Evolutionary conservation across 2,329 filamentous ascomycete genomes (phyloP).

Genomic region (Talaromyces sp.): DNA sequence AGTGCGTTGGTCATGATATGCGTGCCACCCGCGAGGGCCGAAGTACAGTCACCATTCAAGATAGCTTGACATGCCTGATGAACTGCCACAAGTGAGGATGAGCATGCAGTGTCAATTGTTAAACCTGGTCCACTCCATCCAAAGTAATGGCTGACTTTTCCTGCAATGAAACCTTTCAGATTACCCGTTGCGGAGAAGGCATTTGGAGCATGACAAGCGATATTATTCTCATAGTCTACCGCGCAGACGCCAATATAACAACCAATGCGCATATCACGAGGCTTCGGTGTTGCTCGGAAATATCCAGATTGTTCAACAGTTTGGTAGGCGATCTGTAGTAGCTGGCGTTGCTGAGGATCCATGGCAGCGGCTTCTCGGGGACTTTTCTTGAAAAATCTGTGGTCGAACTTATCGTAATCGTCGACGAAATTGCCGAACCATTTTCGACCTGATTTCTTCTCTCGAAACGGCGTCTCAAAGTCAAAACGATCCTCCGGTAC

Average conservation of each 20-base stretch:
- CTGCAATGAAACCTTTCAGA: constrained; percentile 38
- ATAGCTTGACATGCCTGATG: constrained; percentile 34
- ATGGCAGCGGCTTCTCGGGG: constrained; percentile 25
- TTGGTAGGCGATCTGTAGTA: constrained; percentile 28
- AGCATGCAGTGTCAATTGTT: constrained; percentile 49
- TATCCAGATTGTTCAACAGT: constrained; percentile 11
- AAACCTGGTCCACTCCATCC: constrained; percentile 40
- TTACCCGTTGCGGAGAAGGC: constrained; percentile 32
- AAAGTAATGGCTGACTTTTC: constrained; percentile 41
- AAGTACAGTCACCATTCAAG: constrained; percentile 26
- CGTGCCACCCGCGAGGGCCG: constrained; percentile 26
- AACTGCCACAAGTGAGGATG: constrained; percentile 38
- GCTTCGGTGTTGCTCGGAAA: not conserved
- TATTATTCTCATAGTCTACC: constrained; percentile 30
- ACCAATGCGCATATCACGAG: constrained; percentile 20
- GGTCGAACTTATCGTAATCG: constrained; percentile 23
- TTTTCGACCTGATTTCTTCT: constrained; percentile 16
- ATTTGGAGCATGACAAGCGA: constrained; percentile 27
- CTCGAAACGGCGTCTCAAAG: not conserved
- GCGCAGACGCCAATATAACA: constrained; percentile 27
- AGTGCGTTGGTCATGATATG: constrained; percentile 28
- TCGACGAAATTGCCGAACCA: constrained; percentile 17
- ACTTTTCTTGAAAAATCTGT: constrained; percentile 27
- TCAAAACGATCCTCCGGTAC: constrained; percentile 5
- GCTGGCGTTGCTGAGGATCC: constrained; percentile 29